Evolutionary conservation across 2,329 filamentous ascomycete species (phyloP), one percentile per base, ranked within the genome.

Genomic region (Diaporthe vaccinii): DNA sequence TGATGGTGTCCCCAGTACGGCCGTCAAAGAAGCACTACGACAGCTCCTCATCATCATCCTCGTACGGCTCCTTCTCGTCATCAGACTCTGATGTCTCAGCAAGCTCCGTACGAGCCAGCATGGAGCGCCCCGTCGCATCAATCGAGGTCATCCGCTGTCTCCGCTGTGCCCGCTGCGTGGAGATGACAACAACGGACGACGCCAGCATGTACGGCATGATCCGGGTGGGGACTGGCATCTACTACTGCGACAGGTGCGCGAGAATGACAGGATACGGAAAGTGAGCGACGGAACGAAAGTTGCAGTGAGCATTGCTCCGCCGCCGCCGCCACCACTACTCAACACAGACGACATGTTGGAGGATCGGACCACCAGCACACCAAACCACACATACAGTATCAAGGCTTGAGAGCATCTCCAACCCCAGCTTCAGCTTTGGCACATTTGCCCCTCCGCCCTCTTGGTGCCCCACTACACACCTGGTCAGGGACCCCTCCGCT

Each of bases 231-330:
- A 89, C 90, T 82, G 91, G 91, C 82, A 88, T 92, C 76, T 92
- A 92, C 85, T 93, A 93, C 83, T 93, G 91, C 84, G 86, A 89
- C 75, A 87, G 90, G 49, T 93, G 91, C 81, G 91, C 91, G 76
- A 89, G 88, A 80, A 89, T 91, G 81, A 89, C 91, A 44, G 91
- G 91, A 79, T 93, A 92, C 83, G 90, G 88, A 81, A 73, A 73
- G 58, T 92, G 88, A 89, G 79, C 58, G 51, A 53, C 36, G 1
- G 12, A n/a, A 36, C 7, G 44, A 41, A 34, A 31, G n/a, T 44
- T n/a, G 20, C 39, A 44, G 14, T 49, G 12, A 36, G 36, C 58
- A n/a, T 58, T 51, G 59, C 58, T 20, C 4, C 20, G 69, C 46
- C 41, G 55, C 34, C 28, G 31, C 34, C n/a, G 6, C 34, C 28